Percentiles rank a stretch among this genome's conserved stretches.
phyloP scores from a whole-genome alignment of 441 rosid genomes.

The Aquilaria agallochum region DNA sequence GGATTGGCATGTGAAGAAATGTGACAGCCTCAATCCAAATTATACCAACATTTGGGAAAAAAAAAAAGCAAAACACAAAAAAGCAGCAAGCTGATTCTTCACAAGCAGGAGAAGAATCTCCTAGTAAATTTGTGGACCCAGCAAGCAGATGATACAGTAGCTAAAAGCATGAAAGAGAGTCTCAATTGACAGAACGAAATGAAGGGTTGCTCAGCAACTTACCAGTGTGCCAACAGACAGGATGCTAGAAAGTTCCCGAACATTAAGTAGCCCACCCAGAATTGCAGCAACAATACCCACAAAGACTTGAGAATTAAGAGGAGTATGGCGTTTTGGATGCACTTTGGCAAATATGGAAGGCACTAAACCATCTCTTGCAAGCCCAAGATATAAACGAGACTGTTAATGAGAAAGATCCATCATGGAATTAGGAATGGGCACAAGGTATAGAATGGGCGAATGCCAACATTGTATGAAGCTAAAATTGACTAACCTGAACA shows the following conservation, averaged over 20 bases:
- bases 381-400: slow-evolving; percentile 86
- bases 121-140: background rate
- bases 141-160: background rate
- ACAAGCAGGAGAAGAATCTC: no score
- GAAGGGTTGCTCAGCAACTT: slow-evolving; percentile 16
- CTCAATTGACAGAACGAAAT: no score
- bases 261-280: slow-evolving; percentile 84
- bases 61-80: background rate
- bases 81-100: background rate
- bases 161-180: no score
- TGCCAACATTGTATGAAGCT: slow-evolving; percentile 4
- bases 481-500: slow-evolving; percentile 61
- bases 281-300: slow-evolving; percentile 81
- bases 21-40: no score
- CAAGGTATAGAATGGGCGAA: slow-evolving; percentile 10
- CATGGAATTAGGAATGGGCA: slow-evolving; percentile 10
- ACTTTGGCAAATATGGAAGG: slow-evolving; percentile 70
- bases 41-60: no score
- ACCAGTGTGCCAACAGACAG: slow-evolving; percentile 98
- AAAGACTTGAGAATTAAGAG: slow-evolving; percentile 94
- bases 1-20: no score
- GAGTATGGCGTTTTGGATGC: slow-evolving; percentile 77
- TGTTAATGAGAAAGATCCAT: slow-evolving; percentile 39
- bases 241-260: slow-evolving; percentile 83
- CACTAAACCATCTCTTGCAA: slow-evolving; percentile 75